Conservation (phyloP, 1,139 yeast genomes). For the Candida tunisiensis region DNA sequence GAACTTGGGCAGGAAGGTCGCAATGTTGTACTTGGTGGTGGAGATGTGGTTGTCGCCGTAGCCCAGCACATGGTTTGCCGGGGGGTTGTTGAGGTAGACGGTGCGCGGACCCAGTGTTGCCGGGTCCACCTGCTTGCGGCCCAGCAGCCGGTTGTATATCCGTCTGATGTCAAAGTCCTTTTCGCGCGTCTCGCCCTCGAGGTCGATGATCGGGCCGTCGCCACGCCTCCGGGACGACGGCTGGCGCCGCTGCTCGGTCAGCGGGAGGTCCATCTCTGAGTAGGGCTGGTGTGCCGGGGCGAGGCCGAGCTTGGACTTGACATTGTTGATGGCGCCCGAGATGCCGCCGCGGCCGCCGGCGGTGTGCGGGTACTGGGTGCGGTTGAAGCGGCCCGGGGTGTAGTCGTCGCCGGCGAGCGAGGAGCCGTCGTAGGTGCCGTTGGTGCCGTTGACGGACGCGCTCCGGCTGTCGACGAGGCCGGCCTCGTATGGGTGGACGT, state of each 20-base stretch:
- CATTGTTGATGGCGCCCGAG: slow-evolving; percentile 12
- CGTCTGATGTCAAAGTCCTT: slow-evolving; percentile 40
- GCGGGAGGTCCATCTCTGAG: slow-evolving; percentile 18
- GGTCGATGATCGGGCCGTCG: not conserved
- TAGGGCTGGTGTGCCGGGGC: slow-evolving; percentile 10
- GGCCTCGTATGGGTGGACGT: too few relatives aligned
- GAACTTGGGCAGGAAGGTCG: slow-evolving; percentile 89
- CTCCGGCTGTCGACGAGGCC: too few relatives aligned
- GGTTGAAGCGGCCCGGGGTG: too few relatives aligned
- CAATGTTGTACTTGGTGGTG: slow-evolving; percentile 90
- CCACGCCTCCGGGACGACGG: too few relatives aligned
- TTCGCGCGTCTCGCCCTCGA: not conserved
- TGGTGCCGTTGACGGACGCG: too few relatives aligned
- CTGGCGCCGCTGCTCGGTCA: slow-evolving; percentile 10
- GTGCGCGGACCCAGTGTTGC: slow-evolving; percentile 41
- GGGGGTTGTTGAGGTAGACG: slow-evolving; percentile 45
- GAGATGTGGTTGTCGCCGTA: slow-evolving; percentile 78
- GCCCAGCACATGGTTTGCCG: slow-evolving; percentile 35
- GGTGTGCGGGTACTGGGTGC: too few relatives aligned
- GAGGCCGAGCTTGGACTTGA: slow-evolving; percentile 15
- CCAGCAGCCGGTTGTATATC: slow-evolving; percentile 29
- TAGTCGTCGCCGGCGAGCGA: too few relatives aligned
- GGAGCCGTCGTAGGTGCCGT: too few relatives aligned
- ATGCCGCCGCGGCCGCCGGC: too few relatives aligned
- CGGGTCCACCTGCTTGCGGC: slow-evolving; percentile 20